Conservation (phyloP, 129 eudicot species). For the Chrysanthemum makinoi region DNA sequence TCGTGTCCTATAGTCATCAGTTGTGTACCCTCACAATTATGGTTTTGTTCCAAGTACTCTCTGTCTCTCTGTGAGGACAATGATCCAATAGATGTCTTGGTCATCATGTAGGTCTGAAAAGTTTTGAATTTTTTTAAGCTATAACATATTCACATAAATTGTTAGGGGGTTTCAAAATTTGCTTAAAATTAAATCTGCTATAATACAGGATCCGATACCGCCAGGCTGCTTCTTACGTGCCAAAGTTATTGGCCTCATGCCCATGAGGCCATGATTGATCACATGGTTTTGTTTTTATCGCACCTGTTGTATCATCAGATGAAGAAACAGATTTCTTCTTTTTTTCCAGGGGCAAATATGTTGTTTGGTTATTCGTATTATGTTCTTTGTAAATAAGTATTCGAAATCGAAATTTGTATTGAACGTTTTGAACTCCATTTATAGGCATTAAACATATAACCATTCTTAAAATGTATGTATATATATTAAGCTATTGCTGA, state of each 20-base stretch:
- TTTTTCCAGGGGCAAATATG: slow-evolving; percentile 13
- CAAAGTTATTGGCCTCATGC: slow-evolving; percentile 93
- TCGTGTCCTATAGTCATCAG: slow-evolving; percentile 91
- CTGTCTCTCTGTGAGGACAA: slow-evolving; percentile 59
- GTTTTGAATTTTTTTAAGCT: background rate
- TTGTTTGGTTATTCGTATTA: background rate
- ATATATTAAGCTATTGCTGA: slow-evolving; percentile 13
- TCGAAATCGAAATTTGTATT: slow-evolving; percentile 4
- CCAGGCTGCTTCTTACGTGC: slow-evolving; percentile 96
- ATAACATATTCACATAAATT: no score
- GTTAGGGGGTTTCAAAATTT: no score
- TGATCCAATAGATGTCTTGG: slow-evolving; percentile 90
- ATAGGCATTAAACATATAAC: slow-evolving; percentile 1
- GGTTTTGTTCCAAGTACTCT: slow-evolving; percentile 94
- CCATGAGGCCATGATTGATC: slow-evolving; percentile 99
- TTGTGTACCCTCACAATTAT: slow-evolving; percentile 93
- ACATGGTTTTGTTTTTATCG: background rate
- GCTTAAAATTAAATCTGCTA: background rate
- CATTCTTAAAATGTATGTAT: background rate
- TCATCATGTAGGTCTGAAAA: slow-evolving; percentile 84
- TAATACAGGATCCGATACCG: slow-evolving; percentile 81
- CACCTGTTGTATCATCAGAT: slow-evolving; percentile 14
- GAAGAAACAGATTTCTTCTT: background rate
- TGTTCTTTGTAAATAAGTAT: slow-evolving; percentile 11
- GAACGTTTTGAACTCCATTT: background rate